A percentile compares a stretch with the other conserved stretches of the same genome.
Evolutionary conservation across 2,329 filamentous ascomycete species (phyloP).

Genomic region (Thermomyces lanuginosus): DNA sequence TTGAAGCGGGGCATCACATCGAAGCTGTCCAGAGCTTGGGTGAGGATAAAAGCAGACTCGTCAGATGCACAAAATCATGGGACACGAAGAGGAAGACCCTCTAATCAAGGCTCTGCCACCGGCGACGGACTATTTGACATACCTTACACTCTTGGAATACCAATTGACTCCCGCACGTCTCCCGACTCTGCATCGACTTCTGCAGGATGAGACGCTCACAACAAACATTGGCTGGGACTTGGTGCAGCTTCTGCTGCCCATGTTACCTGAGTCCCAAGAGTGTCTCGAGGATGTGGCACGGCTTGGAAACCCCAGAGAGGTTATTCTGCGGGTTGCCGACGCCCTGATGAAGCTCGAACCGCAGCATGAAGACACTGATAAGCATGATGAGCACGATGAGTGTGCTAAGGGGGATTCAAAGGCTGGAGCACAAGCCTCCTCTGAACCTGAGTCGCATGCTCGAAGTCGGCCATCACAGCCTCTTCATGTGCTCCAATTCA

Average conservation of each 20-base stretch:
- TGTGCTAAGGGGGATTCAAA: conserved; percentile 12
- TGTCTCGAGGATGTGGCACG: conserved; percentile 46
- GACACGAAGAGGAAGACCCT: conserved; percentile 28
- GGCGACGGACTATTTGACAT: conserved; percentile 48
- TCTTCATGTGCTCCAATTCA: conserved; percentile 25
- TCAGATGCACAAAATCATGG: conserved; percentile 9
- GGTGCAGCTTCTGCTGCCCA: conserved; percentile 43
- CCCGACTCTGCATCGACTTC: conserved; percentile 39
- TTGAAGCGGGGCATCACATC: conserved; percentile 3
- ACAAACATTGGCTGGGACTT: conserved; percentile 52
- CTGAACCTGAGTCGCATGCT: too few species aligned
- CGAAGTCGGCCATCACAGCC: too few species aligned
- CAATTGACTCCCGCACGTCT: conserved; percentile 43
- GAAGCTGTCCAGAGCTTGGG: too few species aligned
- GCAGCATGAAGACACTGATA: conserved; percentile 19
- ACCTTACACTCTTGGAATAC: conserved; percentile 49
- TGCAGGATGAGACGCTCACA: conserved; percentile 45
- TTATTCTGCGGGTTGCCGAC: conserved; percentile 48
- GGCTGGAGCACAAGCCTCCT: too few species aligned
- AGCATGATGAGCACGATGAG: conserved; percentile 20
- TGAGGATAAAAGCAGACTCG: background rate
- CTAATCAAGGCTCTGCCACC: conserved; percentile 44
- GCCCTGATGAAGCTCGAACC: conserved; percentile 41
- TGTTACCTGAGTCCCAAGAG: conserved; percentile 40
- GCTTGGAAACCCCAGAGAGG: conserved; percentile 47